phyloP scores from a whole-genome alignment of 208 protist genomes.

The Endotrypanum monterogeii region DNA sequence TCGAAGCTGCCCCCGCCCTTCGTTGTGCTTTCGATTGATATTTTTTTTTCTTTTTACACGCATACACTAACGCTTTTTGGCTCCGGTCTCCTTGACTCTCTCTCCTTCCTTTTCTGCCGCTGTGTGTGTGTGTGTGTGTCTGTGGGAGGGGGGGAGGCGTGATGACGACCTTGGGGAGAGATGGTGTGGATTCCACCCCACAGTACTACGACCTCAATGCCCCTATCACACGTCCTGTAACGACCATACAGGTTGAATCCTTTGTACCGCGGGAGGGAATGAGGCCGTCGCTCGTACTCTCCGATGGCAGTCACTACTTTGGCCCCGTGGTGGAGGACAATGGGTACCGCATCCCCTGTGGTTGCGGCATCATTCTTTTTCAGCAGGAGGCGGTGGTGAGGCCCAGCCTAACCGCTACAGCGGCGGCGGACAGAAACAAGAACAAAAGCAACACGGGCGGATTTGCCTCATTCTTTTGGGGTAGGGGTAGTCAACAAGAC shows the following conservation, averaged over 20 bases:
- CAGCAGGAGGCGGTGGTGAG: slow-evolving; percentile 27
- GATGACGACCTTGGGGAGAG: neutral
- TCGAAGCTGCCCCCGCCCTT: too few species aligned
- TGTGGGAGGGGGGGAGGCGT: neutral
- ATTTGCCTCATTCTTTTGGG: slow-evolving; percentile 22
- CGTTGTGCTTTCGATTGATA: slow-evolving; percentile 1
- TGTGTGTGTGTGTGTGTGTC: neutral
- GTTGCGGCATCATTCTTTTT: slow-evolving; percentile 78
- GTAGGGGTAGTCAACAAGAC: slow-evolving; percentile 16
- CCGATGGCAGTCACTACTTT: slow-evolving; percentile 79
- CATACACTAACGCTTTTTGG: slow-evolving; percentile 11
- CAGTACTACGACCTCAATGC: slow-evolving; percentile 43
- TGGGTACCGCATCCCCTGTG: slow-evolving; percentile 50
- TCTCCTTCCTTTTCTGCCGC: neutral
- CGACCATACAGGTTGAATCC: slow-evolving; percentile 54
- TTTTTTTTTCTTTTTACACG: neutral
- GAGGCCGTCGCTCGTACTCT: slow-evolving; percentile 39
- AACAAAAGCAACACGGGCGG: neutral
- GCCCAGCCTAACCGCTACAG: slow-evolving; percentile 3
- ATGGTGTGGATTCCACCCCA: neutral
- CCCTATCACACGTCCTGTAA: slow-evolving; percentile 49
- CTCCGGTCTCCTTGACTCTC: slow-evolving; percentile 4
- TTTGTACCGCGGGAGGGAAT: slow-evolving; percentile 48
- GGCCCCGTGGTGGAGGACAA: slow-evolving; percentile 58
- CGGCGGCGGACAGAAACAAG: neutral